Percentiles rank a stretch among this genome's conserved stretches.
phyloP scores from a whole-genome alignment of 352 stramenopile genomes.

The Discostella stelligera region DNA sequence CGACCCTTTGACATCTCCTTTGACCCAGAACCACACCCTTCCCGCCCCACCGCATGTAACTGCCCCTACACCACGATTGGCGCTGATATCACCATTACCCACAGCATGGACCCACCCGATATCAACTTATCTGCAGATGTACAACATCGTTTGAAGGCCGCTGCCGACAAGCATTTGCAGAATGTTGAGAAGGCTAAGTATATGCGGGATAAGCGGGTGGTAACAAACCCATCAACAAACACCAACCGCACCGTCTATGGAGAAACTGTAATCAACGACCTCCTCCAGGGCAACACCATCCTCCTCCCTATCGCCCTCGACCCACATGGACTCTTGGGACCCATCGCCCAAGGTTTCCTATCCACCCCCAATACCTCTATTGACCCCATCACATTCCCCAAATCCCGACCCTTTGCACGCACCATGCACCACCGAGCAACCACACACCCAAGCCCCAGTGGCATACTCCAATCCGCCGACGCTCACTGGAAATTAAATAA shows the following conservation, averaged over 20 bases:
- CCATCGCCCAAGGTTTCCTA: neutral
- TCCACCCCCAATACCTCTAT: neutral
- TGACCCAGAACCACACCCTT: neutral
- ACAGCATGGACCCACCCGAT: neutral
- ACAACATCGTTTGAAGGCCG: neutral
- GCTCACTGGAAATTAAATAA: neutral
- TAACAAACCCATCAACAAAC: neutral
- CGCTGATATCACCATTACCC: neutral
- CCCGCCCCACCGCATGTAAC: neutral
- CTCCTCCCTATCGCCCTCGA: constrained; percentile 1
- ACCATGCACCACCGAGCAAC: neutral
- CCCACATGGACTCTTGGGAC: neutral
- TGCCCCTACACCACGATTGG: neutral
- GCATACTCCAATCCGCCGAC: neutral
- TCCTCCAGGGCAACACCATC: neutral
- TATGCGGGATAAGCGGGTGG: neutral
- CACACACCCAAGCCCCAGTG: neutral
- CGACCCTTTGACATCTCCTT: constrained; percentile 5
- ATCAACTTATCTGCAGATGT: neutral
- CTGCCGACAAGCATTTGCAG: neutral
- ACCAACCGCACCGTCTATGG: neutral
- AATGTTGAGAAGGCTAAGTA: neutral
- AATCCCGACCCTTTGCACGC: neutral
- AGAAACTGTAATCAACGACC: neutral
- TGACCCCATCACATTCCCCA: neutral